Percentiles rank a stretch among this genome's conserved stretches.
These are phyloP conservation scores for Magnaporthales sp. DNA, from an alignment of 2,329 filamentous ascomycete genomes.

Conservation along the genomic window DNA sequence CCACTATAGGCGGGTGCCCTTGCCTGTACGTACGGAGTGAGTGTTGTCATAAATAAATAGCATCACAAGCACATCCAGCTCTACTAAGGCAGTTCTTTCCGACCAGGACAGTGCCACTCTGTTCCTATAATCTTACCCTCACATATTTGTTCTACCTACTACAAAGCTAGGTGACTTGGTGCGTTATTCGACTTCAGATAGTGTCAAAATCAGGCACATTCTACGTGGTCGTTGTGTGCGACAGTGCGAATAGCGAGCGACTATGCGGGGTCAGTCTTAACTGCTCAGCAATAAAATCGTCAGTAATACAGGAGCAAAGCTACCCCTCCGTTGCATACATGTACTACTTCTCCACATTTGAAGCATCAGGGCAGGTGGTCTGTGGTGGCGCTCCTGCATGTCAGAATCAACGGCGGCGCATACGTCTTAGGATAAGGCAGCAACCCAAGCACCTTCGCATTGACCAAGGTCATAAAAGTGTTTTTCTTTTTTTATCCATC, in stretches of 20 bases:
- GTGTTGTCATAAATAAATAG: neutral
- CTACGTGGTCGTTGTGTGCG: neutral
- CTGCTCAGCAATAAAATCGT: neutral
- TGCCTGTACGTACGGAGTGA: neutral
- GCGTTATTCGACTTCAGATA: no score
- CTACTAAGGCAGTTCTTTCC: neutral
- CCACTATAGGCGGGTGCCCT: no score
- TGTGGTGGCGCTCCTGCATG: neutral
- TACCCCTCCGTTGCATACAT: neutral
- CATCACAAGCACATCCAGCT: neutral
- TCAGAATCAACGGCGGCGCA: neutral
- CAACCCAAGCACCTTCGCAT: neutral
- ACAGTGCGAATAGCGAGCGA: neutral
- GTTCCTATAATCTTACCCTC: neutral
- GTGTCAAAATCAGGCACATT: neutral
- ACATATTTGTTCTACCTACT: no score
- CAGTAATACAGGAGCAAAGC: neutral
- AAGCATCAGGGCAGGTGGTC: neutral
- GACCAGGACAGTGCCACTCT: neutral
- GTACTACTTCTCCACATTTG: neutral
- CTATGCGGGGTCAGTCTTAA: neutral
- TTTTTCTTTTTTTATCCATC: neutral
- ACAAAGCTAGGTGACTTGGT: no score
- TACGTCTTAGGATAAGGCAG: neutral
- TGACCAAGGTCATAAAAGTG: neutral